Percentiles rank a stretch among this genome's conserved stretches.
Conservation (phyloP, 2,329 filamentous ascomycete genomes). For the Aaosphaeria pasadenensis region DNA sequence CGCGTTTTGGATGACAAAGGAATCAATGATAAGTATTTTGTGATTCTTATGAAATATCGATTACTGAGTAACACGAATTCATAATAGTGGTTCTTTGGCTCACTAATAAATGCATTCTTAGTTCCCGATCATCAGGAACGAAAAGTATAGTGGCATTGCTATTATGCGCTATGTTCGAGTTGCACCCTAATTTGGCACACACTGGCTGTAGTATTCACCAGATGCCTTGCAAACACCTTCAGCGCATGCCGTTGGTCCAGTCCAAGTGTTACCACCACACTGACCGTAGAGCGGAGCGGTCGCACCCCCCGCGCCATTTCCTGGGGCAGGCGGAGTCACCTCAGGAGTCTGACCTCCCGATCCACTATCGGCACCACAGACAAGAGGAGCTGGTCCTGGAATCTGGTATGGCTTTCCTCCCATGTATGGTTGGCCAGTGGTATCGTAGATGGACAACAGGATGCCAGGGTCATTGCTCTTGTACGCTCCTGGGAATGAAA, state of each 20-base stretch:
- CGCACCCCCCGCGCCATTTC: not conserved
- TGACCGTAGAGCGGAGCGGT: conserved; percentile 10
- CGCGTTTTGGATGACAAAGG: too few species aligned
- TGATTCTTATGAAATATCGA: too few species aligned
- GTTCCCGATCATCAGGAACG: too few species aligned
- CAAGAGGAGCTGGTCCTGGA: conserved; percentile 48
- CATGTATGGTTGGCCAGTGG: conserved; percentile 10
- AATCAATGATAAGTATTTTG: too few species aligned
- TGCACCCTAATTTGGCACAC: not conserved
- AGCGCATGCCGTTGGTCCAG: conserved; percentile 21
- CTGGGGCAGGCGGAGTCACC: not conserved
- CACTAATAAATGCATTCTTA: too few species aligned
- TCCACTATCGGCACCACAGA: conserved; percentile 26
- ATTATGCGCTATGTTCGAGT: too few species aligned
- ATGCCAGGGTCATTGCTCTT: conserved; percentile 18
- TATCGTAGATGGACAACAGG: conserved; percentile 16
- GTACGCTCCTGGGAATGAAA: conserved; percentile 25
- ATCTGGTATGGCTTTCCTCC: conserved; percentile 39
- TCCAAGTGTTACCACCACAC: conserved; percentile 14
- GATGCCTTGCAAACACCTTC: conserved; percentile 24
- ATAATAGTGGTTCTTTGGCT: too few species aligned
- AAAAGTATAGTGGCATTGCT: too few species aligned
- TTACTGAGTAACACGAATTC: too few species aligned
- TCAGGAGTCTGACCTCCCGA: not conserved
- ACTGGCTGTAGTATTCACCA: conserved; percentile 14